Conservation (phyloP, 2,329 filamentous ascomycete genomes). For the Diaporthe sp. region DNA sequence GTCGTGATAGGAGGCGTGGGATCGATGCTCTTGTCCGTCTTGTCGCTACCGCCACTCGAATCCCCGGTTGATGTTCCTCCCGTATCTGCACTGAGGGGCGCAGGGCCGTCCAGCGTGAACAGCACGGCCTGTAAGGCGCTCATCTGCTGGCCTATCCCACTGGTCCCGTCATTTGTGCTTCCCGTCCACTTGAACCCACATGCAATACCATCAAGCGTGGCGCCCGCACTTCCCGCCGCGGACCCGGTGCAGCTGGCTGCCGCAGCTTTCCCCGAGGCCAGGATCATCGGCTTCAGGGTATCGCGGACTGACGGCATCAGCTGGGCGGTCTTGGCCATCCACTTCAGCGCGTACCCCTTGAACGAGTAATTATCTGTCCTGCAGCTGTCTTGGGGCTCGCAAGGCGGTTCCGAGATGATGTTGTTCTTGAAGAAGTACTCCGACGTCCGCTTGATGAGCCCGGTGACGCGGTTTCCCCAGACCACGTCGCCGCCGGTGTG, state of each 20-base stretch:
- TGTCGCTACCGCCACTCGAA: constrained; percentile 55
- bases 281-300: constrained; percentile 69
- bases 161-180: constrained; percentile 65
- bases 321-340: constrained; percentile 72
- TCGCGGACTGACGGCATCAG: constrained; percentile 70
- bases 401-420: constrained; percentile 76
- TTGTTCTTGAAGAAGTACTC: constrained; percentile 65
- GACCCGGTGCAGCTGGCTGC: constrained; percentile 75
- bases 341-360: constrained; percentile 78
- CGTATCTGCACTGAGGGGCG: constrained; percentile 60
- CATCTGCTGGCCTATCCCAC: constrained; percentile 72
- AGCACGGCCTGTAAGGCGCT: constrained; percentile 69
- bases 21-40: constrained; percentile 45
- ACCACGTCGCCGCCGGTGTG: constrained; percentile 64
- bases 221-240: constrained; percentile 70
- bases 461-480: constrained; percentile 70
- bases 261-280: constrained; percentile 70
- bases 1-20: constrained; percentile 30
- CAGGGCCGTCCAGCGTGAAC: constrained; percentile 49
- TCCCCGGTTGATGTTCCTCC: constrained; percentile 66
- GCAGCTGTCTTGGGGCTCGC: constrained; percentile 72
- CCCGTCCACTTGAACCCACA: constrained; percentile 76
- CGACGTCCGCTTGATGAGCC: constrained; percentile 65
- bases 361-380: constrained; percentile 80
- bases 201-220: constrained; percentile 64